Evolutionary conservation across 2,329 filamentous ascomycete species (phyloP).

Genomic region (Microdochium nivale): DNA sequence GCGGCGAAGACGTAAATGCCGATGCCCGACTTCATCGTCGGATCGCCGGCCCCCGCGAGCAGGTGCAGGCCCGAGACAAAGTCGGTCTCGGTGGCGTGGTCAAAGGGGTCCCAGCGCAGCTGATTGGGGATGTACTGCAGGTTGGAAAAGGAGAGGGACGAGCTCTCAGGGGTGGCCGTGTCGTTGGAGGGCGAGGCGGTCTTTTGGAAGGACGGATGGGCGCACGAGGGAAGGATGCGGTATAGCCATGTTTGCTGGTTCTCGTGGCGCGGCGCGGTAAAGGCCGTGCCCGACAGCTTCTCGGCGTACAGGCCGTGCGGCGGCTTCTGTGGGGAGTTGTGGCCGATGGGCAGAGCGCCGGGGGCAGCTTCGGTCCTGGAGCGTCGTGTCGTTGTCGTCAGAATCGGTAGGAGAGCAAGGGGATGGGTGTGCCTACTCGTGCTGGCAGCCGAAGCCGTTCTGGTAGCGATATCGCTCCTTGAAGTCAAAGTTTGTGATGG

Average conservation of each 20-base stretch:
- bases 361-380: conserved; percentile 55
- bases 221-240: conserved; percentile 45
- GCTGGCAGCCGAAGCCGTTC: conserved; percentile 60
- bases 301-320: conserved; percentile 63
- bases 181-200: conserved; percentile 32
- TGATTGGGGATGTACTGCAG: conserved; percentile 75
- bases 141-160: conserved; percentile 18
- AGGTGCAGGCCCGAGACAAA: conserved; percentile 47
- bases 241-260: conserved; percentile 55
- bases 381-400: conserved; percentile 2
- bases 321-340: conserved; percentile 65
- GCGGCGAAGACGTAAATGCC: conserved; percentile 66
- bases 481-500: conserved; percentile 24
- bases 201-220: conserved; percentile 31
- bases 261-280: conserved; percentile 48
- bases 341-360: conserved; percentile 56
- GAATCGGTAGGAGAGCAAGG: not conserved
- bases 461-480: conserved; percentile 50
- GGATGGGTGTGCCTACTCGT: conserved; percentile 47
- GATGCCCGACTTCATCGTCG: conserved; percentile 61
- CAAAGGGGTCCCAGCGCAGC: conserved; percentile 74
- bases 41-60: conserved; percentile 65
- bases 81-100: conserved; percentile 50
- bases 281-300: conserved; percentile 52
- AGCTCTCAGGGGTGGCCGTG: conserved; percentile 19